Conservation (phyloP, 306 rosid species). For the Acacia acuminata region DNA sequence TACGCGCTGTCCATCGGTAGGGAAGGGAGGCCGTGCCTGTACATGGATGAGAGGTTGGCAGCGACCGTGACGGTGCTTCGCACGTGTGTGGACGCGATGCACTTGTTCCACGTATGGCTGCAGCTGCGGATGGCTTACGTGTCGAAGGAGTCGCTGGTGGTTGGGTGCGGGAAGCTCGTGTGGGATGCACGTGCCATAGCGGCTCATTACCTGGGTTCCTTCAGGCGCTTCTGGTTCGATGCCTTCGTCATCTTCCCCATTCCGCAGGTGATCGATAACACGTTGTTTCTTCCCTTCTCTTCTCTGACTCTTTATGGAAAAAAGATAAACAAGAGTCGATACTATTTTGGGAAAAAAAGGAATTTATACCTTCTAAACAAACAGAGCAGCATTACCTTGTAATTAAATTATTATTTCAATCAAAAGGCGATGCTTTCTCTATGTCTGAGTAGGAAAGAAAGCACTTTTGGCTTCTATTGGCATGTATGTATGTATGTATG, state of each 20-base stretch:
- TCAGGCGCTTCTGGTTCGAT: constrained; percentile 91
- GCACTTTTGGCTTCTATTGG: background rate
- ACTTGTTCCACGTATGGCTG: constrained; percentile 74
- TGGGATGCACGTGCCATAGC: constrained; percentile 93
- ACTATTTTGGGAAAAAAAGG: background rate
- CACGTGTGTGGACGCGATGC: constrained; percentile 74
- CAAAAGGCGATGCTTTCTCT: background rate
- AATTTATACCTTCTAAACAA: background rate
- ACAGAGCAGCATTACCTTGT: background rate
- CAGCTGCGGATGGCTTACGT: constrained; percentile 87
- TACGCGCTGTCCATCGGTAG: constrained; percentile 82
- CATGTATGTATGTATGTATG: too few species aligned
- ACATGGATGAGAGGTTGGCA: constrained; percentile 78
- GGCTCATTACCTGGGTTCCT: constrained; percentile 58
- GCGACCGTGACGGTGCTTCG: constrained; percentile 70
- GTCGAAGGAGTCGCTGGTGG: constrained; percentile 81
- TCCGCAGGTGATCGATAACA: background rate
- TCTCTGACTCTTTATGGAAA: background rate
- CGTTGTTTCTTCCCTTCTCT: background rate
- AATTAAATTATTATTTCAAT: background rate
- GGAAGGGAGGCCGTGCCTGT: constrained; percentile 75
- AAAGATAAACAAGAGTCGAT: background rate
- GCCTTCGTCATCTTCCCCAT: constrained; percentile 59
- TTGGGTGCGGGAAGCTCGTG: constrained; percentile 95
- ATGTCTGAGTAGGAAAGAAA: background rate